phyloP scores from a whole-genome alignment of 2,329 filamentous ascomycete species.

The Aspergillus texensis region DNA sequence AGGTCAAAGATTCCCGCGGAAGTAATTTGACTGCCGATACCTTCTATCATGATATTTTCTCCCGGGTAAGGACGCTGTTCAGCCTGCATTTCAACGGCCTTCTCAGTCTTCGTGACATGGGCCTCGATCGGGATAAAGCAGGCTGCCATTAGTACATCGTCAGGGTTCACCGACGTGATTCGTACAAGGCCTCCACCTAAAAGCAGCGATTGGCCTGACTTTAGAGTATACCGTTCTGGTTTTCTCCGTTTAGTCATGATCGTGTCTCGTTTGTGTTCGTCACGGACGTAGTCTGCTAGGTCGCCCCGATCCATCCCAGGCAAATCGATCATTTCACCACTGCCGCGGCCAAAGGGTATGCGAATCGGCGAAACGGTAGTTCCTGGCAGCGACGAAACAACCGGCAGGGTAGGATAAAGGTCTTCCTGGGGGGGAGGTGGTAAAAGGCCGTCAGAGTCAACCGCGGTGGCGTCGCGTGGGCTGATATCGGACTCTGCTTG shows the following conservation, averaged over 20 bases:
- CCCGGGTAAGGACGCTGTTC: conserved; percentile 64
- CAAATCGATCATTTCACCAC: conserved; percentile 89
- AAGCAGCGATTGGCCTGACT: conserved; percentile 76
- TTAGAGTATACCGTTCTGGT: conserved; percentile 73
- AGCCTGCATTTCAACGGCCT: conserved; percentile 73
- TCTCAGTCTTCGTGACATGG: conserved; percentile 78
- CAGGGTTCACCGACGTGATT: conserved; percentile 73
- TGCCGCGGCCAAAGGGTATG: conserved; percentile 81
- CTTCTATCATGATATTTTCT: conserved; percentile 64
- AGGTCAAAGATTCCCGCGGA: conserved; percentile 77
- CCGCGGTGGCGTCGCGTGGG: conserved; percentile 18
- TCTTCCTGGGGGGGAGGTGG: conserved; percentile 75
- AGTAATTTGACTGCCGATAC: conserved; percentile 59
- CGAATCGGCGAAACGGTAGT: conserved; percentile 95
- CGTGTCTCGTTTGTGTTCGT: conserved; percentile 66
- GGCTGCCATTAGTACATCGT: conserved; percentile 74
- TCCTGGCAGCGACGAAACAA: conserved; percentile 83
- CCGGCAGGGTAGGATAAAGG: conserved; percentile 79
- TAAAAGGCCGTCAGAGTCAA: conserved; percentile 58
- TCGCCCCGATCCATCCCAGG: conserved; percentile 78
- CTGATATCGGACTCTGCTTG: conserved; percentile 22
- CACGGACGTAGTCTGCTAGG: conserved; percentile 70
- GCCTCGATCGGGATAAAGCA: conserved; percentile 78
- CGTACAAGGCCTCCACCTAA: conserved; percentile 84
- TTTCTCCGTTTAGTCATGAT: conserved; percentile 78